Base-by-base conservation (phyloP, 345 rosid species). In the Salix udensis region DNA sequence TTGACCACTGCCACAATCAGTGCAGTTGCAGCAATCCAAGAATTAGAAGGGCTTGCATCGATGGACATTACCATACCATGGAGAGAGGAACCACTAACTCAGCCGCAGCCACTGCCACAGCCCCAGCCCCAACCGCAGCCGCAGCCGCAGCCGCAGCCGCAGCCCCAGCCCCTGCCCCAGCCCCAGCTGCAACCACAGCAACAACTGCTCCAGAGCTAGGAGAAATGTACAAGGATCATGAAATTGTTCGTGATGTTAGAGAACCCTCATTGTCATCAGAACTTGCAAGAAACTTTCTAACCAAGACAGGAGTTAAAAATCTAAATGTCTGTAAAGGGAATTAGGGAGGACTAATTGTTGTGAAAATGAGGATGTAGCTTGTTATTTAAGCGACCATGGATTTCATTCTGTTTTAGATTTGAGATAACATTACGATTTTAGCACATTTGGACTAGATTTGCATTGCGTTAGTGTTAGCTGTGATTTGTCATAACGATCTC, bases 31-130 rank as follows among this genome's bases (percentile, higher is more conserved):
- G 97, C 94, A 9, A 84, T 91, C 65, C 82, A 84, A 58, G 90
- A 91, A 65, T 78, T 96, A 62, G 96, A 92, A 84, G 91, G 84
- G 46, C 89, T 96, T 19, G 87, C 87, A 7, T 62, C 82, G 1
- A 71, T 86, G 80, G 93, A 89, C 79, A 79, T 85, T 2, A 65
- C 64, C 36, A 76, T 72, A 28, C 84, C 88, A 14, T 68, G 77
- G 50, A 77, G 34, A 8, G 85, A 80, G 72, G 90, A 82, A 36
- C 61, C 34, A 31, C 72, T 55, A 18, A 68, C 42, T 9, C 61
- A 64, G 58, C 67, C 67, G 2, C 76, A 46, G 61, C 18, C 28
- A 0, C 74, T 68, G 73, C 72, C 68, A 4, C 67, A 50, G 16
- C 40, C 64, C 1, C 77, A 44, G 21, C 11, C 5, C 0, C 68